Base-by-base conservation (phyloP, 225 moss, liverwort and hornwort genomes). In the Sphagnum tenellum region DNA sequence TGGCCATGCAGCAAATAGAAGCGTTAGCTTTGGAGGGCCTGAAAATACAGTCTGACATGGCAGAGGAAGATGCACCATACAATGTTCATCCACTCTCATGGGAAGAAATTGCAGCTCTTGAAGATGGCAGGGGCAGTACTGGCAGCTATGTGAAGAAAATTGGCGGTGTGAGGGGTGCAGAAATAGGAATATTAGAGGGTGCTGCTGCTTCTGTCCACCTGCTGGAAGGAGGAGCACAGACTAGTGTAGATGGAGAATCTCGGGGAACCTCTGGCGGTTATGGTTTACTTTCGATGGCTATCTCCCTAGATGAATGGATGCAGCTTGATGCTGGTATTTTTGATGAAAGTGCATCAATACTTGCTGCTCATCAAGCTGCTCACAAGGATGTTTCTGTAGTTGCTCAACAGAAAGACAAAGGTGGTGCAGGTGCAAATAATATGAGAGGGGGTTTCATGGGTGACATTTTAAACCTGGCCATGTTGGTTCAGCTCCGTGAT, bases 191-290 rank as follows among this genome's bases (percentile, higher is more conserved):
- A 49, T 55, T 85, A 62, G 78, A 85, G 53, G 86, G 86, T 48
- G 78, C 73, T 66, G 72, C 76, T 29, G 78, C 80, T 49, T 29
- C 29, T 29, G 65, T 87, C 56, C 69, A 73, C 61, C 69, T 78
- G 45, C 61, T 76, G 12, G 69, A 75, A 49, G 57, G 70, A 7
- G 80, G 69, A 54, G 69, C 44, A 14, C 44, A 8, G 61, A 44
- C 75, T 47, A 93, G 93, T 29, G 84, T 98, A 75, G 98, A 98
- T 68, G 98, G 93, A 70, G 93, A 93, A 93, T 90, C 89, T 90
- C 81, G 93, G 67, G 79, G 93, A 67, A 93, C 93, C 76, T 89
- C 93, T 61, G 93, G 98, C 62, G 73, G 89, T 57, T 84, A 77
- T 63, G 29, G 29, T 29, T 29, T 29, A 29, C 29, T 29, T 29